Conservation (phyloP, 805 yeast genomes). For the Candida alai region DNA sequence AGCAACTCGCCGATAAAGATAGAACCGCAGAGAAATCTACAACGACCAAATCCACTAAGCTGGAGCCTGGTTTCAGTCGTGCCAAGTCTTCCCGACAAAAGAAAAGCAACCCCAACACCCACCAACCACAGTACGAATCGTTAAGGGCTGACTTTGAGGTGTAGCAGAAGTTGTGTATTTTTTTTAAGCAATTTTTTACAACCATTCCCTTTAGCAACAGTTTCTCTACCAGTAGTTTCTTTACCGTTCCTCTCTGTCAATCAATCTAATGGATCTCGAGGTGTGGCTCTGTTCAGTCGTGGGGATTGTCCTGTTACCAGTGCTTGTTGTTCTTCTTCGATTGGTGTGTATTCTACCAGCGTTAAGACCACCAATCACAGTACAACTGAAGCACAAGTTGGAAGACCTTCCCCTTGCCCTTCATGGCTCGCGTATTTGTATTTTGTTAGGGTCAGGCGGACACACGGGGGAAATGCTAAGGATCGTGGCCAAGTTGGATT, state of each 20-base stretch:
- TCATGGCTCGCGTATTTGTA: slow-evolving; percentile 38
- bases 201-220: background rate
- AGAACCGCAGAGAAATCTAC: slow-evolving; percentile 6
- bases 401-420: slow-evolving; percentile 6
- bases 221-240: background rate
- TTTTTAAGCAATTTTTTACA: background rate
- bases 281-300: slow-evolving; percentile 11
- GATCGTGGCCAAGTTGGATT: slow-evolving; percentile 43
- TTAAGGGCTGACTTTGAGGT: slow-evolving; percentile 14
- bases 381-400: background rate
- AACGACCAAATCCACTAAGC: slow-evolving; percentile 2
- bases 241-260: too few species aligned
- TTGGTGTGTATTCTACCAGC: slow-evolving; percentile 23
- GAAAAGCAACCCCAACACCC: too few species aligned
- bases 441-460: slow-evolving; percentile 92
- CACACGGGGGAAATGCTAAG: slow-evolving; percentile 96
- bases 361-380: slow-evolving; percentile 8
- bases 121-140: slow-evolving; percentile 9
- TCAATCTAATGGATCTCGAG: slow-evolving; percentile 7
- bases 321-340: slow-evolving; percentile 19
- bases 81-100: too few species aligned
- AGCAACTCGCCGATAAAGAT: slow-evolving; percentile 46
- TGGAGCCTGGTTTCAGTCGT: too few species aligned
- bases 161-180: slow-evolving; percentile 3
- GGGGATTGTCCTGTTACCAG: slow-evolving; percentile 17